Evolutionary conservation across 257 asterid genomes (phyloP), one percentile per base, ranked within the genome.

Genomic region (Nicotiana undulata): DNA sequence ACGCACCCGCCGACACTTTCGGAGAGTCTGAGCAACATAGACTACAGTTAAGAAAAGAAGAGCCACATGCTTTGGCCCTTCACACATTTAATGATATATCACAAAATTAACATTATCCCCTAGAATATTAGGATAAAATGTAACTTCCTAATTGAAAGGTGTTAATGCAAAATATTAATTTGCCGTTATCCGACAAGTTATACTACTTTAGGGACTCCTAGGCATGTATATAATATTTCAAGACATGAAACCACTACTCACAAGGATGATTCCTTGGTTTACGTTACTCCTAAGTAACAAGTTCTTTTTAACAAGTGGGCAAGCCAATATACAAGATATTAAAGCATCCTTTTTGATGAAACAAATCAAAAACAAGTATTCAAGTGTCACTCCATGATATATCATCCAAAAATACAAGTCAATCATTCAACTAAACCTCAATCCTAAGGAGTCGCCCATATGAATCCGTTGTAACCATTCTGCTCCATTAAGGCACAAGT

Each of bases 371-470:
- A 67, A 67, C 11, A 67, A 67, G 76, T 68, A 68, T 37, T 68
- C 56, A 40, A 68, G 76, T 40, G 29, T 26, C 32, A 28, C 15
- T 40, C 32, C 76, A 68, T 5, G 76, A 68, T n/a, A n/a, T 68
- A 40, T 40, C n/a, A 37, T 68, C 56, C 76, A 20, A 68, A 49
- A 37, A 66, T 32, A 68, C 76, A 40, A 68, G 56, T 40, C 56
- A 68, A 68, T 68, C 56, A 5, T 37, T 68, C 76, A 68, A 68
- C 56, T 40, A 40, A 68, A 68, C 56, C 76, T 68, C 56, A 68
- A 40, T 40, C 56, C 56, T 40, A 20, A 20, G 1, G 76, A 32
- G 55, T 20, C 2, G 16, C 56, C 20, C 56, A 40, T 37, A 68
- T 40, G 55, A 37, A 68, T 68, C 76, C 22, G 40, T 9, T 40